A percentile compares a stretch with the other conserved stretches of the same genome.
Conservation (phyloP, 352 stramenopile species). For the Pseudoperonospora humuli region DNA sequence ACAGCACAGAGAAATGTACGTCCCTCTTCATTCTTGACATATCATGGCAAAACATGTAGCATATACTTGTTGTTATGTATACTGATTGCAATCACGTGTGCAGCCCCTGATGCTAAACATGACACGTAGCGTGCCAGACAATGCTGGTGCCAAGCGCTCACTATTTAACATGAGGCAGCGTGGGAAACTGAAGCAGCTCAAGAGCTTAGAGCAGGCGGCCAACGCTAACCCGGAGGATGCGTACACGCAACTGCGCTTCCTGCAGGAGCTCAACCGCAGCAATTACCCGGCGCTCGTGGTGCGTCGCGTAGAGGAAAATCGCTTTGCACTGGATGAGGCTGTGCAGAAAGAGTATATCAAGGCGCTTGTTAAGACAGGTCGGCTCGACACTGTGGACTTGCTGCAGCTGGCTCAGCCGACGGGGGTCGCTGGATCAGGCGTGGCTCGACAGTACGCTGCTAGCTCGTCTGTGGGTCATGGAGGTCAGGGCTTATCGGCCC, state of each 20-base stretch:
- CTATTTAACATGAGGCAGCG: conserved; percentile 79
- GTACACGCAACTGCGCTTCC: conserved; percentile 69
- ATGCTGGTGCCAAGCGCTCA: conserved; percentile 34
- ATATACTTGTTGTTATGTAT: not conserved
- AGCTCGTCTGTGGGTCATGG: conserved; percentile 9
- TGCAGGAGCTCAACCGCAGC: conserved; percentile 84
- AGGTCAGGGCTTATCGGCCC: conserved; percentile 50
- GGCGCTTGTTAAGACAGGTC: conserved; percentile 82
- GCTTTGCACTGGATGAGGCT: conserved; percentile 73
- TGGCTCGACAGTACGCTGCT: conserved; percentile 17
- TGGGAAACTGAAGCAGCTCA: conserved; percentile 73
- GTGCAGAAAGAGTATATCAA: conserved; percentile 88
- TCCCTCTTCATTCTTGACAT: not conserved
- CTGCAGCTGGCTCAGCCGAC: conserved; percentile 32
- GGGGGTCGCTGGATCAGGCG: conserved; percentile 5
- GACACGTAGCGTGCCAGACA: not conserved
- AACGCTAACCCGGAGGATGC: conserved; percentile 69
- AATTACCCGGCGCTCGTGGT: conserved; percentile 79
- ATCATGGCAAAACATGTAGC: not conserved
- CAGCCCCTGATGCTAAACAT: not conserved
- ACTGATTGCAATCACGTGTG: not conserved
- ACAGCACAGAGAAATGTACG: conserved; percentile 8
- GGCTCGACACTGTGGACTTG: conserved; percentile 73
- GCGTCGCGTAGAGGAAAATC: conserved; percentile 75
- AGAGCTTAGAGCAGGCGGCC: conserved; percentile 75